Percentiles rank a stretch among this genome's conserved stretches.
These are phyloP conservation scores for Sporisorium iseilematis-ciliati DNA, from an alignment of 1,284 basidiomycete species.

Conservation along the genomic window DNA sequence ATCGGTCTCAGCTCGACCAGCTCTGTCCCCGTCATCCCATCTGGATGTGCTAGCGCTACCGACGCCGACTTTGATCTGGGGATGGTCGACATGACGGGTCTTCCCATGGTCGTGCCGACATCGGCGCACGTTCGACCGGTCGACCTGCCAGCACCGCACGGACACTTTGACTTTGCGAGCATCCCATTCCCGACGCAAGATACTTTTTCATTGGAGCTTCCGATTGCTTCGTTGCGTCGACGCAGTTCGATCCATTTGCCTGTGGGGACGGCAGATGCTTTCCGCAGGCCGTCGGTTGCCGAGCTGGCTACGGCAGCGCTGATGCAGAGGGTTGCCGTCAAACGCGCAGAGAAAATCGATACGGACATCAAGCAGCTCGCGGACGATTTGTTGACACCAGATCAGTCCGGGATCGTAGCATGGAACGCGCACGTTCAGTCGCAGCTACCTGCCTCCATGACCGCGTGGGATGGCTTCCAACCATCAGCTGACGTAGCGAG, in stretches of 20 bases:
- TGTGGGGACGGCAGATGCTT: constrained; percentile 28
- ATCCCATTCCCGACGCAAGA: constrained; percentile 47
- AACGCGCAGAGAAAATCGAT: constrained; percentile 37
- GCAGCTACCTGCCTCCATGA: constrained; percentile 26
- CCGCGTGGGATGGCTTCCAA: constrained; percentile 33
- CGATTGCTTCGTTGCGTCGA: constrained; percentile 28
- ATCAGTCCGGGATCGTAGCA: constrained; percentile 32
- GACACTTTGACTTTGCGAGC: constrained; percentile 53
- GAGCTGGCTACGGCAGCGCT: constrained; percentile 43
- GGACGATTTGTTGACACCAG: constrained; percentile 19
- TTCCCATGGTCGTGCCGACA: constrained; percentile 42
- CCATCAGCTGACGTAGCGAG: constrained; percentile 4
- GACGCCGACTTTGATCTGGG: constrained; percentile 39
- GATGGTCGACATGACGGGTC: constrained; percentile 23
- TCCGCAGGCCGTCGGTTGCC: constrained; percentile 41
- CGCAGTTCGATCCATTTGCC: constrained; percentile 47
- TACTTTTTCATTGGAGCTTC: constrained; percentile 32
- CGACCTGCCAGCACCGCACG: constrained; percentile 49
- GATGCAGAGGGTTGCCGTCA: constrained; percentile 36
- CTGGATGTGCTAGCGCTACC: constrained; percentile 30
- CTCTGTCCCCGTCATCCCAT: constrained; percentile 13
- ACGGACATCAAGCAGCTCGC: constrained; percentile 34
- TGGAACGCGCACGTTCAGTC: constrained; percentile 50
- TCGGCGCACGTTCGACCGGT: constrained; percentile 53
- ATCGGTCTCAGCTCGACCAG: constrained; percentile 29